Base-by-base conservation (phyloP, 371 early-diverging fungal species). In the Mortierella sp. region DNA sequence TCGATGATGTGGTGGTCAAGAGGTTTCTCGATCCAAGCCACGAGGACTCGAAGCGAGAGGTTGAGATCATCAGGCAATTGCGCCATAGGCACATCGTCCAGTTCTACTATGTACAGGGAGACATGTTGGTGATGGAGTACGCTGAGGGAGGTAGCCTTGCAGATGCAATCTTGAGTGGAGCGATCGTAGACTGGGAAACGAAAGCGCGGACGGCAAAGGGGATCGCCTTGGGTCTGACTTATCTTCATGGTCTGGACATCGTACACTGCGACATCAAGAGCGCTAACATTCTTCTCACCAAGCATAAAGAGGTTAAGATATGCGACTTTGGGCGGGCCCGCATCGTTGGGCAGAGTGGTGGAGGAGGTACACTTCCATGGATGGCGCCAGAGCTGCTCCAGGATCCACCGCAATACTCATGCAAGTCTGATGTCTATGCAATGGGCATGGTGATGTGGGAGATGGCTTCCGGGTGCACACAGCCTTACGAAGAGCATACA, bases 121-220 rank as follows among this genome's bases (percentile, higher is more conserved):
- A 68, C 68, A 68, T 60, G 68, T 51, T 61, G 10, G 53, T 68
- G 22, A 68, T 68, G 68, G 68, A 68, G 68, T 68, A 68, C 35
- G 61, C 61, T 19, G 61, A 61, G 12, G 67, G 67, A 6, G 61
- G 68, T 12, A 61, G 61, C 40, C 51, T 68, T 10, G 10, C 58
- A 10, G 22, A 59, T 6, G 43, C 67, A 13, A 66, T 66, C 10
- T 8, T 49, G 60, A 6, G 6, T 35, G 35, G 51, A 32, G 10
- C 22, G 4, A 54, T 56, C 19, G 3, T 35, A 10, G 35, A 35
- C 3, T 35, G 35, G 35, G 6, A 10, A 35, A 6, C 35, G 9
- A 35, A 35, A 10, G 9, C 35, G 47, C 53, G 32, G 5, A 62
- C 56, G 29, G 34, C 69, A 7, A 49, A 32, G n/a, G 37, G 61